Percentiles rank a stretch among this genome's conserved stretches.
Evolutionary conservation across 108 stramenopile genomes (phyloP).

Genomic region (Skeletonema tropicum): DNA sequence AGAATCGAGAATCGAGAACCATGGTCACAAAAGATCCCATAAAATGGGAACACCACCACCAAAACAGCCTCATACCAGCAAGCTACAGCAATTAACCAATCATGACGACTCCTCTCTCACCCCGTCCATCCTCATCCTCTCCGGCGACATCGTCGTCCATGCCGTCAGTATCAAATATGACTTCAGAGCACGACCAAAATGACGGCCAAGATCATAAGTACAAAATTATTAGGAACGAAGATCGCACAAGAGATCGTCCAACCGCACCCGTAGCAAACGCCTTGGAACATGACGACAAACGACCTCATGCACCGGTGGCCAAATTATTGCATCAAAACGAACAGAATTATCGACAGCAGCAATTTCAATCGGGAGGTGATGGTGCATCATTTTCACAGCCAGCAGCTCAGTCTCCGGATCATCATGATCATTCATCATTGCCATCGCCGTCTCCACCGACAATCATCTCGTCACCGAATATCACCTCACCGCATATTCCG

Average conservation of each 20-base stretch:
- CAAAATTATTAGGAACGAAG: not conserved
- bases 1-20: no score
- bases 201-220: not conserved
- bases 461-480: not conserved
- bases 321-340: not conserved
- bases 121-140: not conserved
- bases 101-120: not conserved
- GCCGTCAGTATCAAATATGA: not conserved
- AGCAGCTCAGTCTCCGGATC: not conserved
- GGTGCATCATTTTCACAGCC: constrained; percentile 3
- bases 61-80: no score
- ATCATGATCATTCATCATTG: not conserved
- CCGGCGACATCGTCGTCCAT: constrained; percentile 1
- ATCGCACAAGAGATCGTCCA: not conserved
- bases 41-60: no score
- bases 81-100: not conserved
- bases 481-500: constrained; percentile 13
- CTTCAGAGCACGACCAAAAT: not conserved
- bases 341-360: not conserved
- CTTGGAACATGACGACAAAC: not conserved
- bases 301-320: constrained; percentile 2
- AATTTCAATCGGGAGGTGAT: no score
- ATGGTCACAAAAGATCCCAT: no score
- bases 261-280: not conserved
- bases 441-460: constrained; percentile 9